Evolutionary conservation across 345 rosid species (phyloP).

Genomic region (Dovyalis caffra): DNA sequence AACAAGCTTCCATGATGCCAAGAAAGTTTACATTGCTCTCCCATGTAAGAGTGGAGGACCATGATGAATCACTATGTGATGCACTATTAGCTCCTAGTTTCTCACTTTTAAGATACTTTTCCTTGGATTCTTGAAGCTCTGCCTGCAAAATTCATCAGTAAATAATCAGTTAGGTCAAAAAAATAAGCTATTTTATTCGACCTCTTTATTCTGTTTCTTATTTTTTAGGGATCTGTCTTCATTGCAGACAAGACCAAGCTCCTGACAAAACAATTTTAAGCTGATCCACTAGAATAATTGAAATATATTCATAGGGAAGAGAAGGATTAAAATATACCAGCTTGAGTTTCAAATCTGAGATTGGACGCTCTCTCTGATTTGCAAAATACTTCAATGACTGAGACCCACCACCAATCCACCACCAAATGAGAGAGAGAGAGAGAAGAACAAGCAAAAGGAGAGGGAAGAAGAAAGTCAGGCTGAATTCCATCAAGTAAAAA

Average conservation of each 20-base stretch:
- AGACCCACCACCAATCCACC: slow-evolving; percentile 8
- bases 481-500: neutral
- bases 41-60: neutral
- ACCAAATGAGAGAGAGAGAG: neutral
- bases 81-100: neutral
- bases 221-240: neutral
- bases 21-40: neutral
- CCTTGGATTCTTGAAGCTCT: slow-evolving; percentile 23
- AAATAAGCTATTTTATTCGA: neutral
- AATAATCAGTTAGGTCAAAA: neutral
- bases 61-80: neutral
- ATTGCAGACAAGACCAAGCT: neutral
- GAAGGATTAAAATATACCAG: slow-evolving; percentile 39
- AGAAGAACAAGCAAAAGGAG: neutral
- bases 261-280: neutral
- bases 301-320: neutral
- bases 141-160: slow-evolving; percentile 25
- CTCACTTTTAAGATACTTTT: neutral
- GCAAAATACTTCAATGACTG: slow-evolving; percentile 81
- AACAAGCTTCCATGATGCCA: neutral
- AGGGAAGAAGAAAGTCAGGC: neutral
- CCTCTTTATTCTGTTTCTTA: neutral
- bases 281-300: neutral
- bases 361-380: slow-evolving; percentile 42
- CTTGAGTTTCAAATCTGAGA: slow-evolving; percentile 51